Evolutionary conservation across 306 rosid genomes (phyloP).

Genomic region (Corylus avellana): DNA sequence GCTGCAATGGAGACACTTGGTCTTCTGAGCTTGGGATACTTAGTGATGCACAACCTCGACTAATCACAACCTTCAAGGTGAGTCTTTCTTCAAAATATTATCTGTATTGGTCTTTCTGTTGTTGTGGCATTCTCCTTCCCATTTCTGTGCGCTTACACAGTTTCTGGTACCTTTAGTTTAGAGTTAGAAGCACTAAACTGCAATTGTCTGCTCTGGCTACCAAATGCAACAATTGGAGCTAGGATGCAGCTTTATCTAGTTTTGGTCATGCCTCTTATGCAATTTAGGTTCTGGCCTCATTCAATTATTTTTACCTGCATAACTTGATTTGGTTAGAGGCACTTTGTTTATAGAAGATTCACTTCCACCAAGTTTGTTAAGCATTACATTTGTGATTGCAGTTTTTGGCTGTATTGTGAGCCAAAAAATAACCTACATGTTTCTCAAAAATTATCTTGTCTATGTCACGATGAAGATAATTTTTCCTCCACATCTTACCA

Average conservation of each 20-base stretch:
- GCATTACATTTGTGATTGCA: neutral
- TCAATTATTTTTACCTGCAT: neutral
- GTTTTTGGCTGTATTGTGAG: neutral
- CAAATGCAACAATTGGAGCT: neutral
- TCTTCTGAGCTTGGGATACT: constrained; percentile 94
- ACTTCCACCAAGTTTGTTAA: neutral
- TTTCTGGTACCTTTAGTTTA: neutral
- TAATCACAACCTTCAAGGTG: constrained; percentile 91
- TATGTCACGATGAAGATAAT: neutral
- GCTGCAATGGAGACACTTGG: constrained; percentile 99
- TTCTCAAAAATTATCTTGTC: neutral
- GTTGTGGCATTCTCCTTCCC: constrained; percentile 1
- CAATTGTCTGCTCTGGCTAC: neutral
- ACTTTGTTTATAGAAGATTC: neutral
- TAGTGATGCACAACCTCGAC: constrained; percentile 72
- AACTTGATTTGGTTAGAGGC: neutral
- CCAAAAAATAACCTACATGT: neutral
- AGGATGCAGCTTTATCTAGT: neutral
- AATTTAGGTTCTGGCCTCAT: neutral
- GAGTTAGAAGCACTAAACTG: neutral
- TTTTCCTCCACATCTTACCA: neutral
- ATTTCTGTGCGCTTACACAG: neutral
- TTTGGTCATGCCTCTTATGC: neutral
- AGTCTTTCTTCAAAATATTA: constrained; percentile 16
- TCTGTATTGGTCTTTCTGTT: neutral